Base-by-base conservation (phyloP, 129 eudicot genomes). In the Flaveria trinervia region DNA sequence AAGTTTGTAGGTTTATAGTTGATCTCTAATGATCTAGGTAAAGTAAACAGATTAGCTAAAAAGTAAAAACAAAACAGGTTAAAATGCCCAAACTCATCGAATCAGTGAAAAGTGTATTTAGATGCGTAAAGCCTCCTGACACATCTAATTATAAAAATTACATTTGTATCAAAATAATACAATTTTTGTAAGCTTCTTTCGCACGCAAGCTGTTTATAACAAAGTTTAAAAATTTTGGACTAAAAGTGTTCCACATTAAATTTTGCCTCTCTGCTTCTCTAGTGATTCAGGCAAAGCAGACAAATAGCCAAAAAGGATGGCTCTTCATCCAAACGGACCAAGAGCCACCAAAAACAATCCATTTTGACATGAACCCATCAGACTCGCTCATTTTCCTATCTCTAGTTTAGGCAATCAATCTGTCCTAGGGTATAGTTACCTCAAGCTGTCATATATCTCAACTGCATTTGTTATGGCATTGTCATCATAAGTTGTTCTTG, bases 381-480 rank as follows among this genome's bases (percentile, higher is more conserved):
- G 39, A 60, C 39, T 26, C 66, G 5, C 28, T 18, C 17, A 60
- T 60, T 60, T 60, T 11, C 36, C 66, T 41, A 60, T 23, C 41
- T 60, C 66, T 60, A 23, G 39, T 60, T 60, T 60, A 60, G 66
- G 39, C 23, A 60, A 25, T 25, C n/a, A 8, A 64, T 30, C 46
- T 30, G 46, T 64, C 69, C 45, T 64, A 15, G 69, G 46, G 15
- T 15, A 20, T 33, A 70, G 25, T 15, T 70, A 70, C 74, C 74
- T 70, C 62, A 49, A 49, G 44, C 57, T 70, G 25, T 70, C 60
- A 28, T 70, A 70, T 49, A 70, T 70, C 74, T 70, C 74, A 70
- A 70, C 60, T 15, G 74, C 74, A 70, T 70, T 70, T 70, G 74
- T 49, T 70, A 70, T 70, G 46, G 74, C 74, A 70, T 70, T 22